These are phyloP conservation scores for Albophoma yamanashiensis DNA, from an alignment of 2,329 filamentous ascomycete genomes.

Conservation along the genomic window DNA sequence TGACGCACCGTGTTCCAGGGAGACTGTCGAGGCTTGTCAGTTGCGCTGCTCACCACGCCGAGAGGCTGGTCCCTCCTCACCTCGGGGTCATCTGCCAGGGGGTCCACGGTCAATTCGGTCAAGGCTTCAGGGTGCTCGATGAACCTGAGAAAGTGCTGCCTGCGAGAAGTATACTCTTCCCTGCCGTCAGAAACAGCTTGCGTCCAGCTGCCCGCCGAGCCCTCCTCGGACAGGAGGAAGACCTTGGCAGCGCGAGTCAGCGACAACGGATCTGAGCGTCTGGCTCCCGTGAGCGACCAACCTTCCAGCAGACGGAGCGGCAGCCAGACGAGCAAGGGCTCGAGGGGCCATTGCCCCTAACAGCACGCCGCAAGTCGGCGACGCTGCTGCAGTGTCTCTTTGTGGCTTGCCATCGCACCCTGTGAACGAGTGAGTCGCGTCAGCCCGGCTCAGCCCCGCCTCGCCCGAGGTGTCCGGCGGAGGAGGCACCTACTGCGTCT, in stretches of 20 bases:
- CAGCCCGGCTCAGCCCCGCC: background rate
- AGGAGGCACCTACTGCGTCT: conserved; percentile 22
- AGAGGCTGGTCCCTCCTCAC: conserved; percentile 22
- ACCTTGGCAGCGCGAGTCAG: conserved; percentile 35
- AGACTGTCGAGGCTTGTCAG: conserved; percentile 41
- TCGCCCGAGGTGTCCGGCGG: background rate
- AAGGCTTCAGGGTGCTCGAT: conserved; percentile 79
- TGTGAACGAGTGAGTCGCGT: conserved; percentile 18
- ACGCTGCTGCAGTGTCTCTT: conserved; percentile 46
- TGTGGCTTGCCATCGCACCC: conserved; percentile 58
- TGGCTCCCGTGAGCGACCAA: conserved; percentile 15
- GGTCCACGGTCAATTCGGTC: conserved; percentile 60
- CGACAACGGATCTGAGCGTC: background rate
- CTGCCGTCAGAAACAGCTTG: conserved; percentile 57
- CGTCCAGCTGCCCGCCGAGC: conserved; percentile 57
- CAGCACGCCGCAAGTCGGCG: conserved; percentile 51
- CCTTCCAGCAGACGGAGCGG: conserved; percentile 90
- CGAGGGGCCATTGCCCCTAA: conserved; percentile 45
- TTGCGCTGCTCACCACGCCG: background rate
- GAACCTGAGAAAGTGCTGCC: conserved; percentile 66
- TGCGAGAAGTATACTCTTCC: conserved; percentile 60
- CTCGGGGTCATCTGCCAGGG: conserved; percentile 68
- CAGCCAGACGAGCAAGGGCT: conserved; percentile 63
- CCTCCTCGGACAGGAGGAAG: conserved; percentile 67
- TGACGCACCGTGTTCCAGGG: conserved; percentile 81